Evolutionary conservation across 2,329 filamentous ascomycete genomes (phyloP).

Genomic region (Thyridium curvatum): DNA sequence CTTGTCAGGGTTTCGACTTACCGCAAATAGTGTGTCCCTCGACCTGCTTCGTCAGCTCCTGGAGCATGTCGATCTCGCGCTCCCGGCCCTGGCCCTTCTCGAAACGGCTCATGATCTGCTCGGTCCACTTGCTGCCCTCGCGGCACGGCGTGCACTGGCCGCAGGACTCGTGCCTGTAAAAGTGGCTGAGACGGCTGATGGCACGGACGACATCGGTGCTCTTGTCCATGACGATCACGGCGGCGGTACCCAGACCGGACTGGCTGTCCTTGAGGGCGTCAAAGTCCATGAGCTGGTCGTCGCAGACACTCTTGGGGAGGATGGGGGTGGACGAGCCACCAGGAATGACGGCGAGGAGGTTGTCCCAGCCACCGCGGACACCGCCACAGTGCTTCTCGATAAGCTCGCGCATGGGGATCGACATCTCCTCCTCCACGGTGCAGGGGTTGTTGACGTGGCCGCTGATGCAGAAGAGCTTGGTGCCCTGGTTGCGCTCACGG

Average conservation of each 20-base stretch:
- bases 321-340: slow-evolving; percentile 96
- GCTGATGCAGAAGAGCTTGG: slow-evolving; percentile 97
- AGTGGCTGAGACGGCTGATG: slow-evolving; percentile 87
- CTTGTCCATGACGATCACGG: slow-evolving; percentile 99
- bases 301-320: slow-evolving; percentile 81
- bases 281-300: slow-evolving; percentile 98
- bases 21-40: slow-evolving; percentile 98
- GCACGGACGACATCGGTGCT: slow-evolving; percentile 91
- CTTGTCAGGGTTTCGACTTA: too few species aligned
- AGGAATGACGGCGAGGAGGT: slow-evolving; percentile 89
- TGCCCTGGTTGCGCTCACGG: slow-evolving; percentile 92
- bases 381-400: slow-evolving; percentile 98
- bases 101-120: slow-evolving; percentile 97
- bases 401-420: slow-evolving; percentile 87
- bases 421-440: slow-evolving; percentile 99
- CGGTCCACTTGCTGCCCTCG: slow-evolving; percentile 97
- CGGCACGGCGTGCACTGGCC: slow-evolving; percentile 99
- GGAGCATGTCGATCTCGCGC: slow-evolving; percentile 98
- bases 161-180: slow-evolving; percentile 98
- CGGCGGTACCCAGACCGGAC: slow-evolving; percentile 92
- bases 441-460: slow-evolving; percentile 98
- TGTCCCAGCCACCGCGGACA: slow-evolving; percentile 95
- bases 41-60: slow-evolving; percentile 98
- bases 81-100: slow-evolving; percentile 83
- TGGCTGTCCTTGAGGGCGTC: slow-evolving; percentile 97